These are phyloP conservation scores for Niebla homalea DNA, from an alignment of 495 filamentous ascomycete species.

Conservation along the genomic window DNA sequence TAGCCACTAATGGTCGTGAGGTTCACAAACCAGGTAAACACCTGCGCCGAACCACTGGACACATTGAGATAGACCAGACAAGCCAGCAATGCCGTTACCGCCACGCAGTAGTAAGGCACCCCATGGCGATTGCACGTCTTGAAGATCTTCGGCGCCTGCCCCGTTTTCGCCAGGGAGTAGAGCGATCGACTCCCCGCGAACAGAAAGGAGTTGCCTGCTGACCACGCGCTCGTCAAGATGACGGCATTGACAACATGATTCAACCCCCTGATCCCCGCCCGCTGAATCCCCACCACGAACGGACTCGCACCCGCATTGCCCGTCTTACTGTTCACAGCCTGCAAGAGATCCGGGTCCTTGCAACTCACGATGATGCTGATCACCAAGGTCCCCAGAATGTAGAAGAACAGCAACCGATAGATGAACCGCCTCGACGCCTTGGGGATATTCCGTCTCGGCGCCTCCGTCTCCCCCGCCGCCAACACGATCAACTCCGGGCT, in stretches of 20 bases:
- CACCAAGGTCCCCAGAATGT: conserved; percentile 41
- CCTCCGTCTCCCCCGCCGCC: conserved; percentile 56
- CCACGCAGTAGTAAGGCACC: conserved; percentile 60
- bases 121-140: conserved; percentile 47
- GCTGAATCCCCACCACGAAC: conserved; percentile 47
- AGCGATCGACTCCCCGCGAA: conserved; percentile 78
- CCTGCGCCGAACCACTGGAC: conserved; percentile 45
- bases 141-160: conserved; percentile 62
- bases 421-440: conserved; percentile 69
- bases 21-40: conserved; percentile 81
- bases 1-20: conserved; percentile 69
- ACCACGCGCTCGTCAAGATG: conserved; percentile 69
- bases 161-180: conserved; percentile 63
- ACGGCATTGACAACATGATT: conserved; percentile 48
- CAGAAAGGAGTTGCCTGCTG: conserved; percentile 55
- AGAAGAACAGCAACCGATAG: conserved; percentile 77
- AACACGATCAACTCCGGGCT: conserved; percentile 61
- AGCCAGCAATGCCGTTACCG: conserved; percentile 44
- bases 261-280: conserved; percentile 39
- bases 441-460: conserved; percentile 65
- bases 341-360: conserved; percentile 37
- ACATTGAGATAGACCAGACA: conserved; percentile 73
- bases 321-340: conserved; percentile 31
- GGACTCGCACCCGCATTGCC: conserved; percentile 42
- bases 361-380: conserved; percentile 45